Conservation (phyloP, 2,329 filamentous ascomycete species). For the Westerdykella aurantiaca region DNA sequence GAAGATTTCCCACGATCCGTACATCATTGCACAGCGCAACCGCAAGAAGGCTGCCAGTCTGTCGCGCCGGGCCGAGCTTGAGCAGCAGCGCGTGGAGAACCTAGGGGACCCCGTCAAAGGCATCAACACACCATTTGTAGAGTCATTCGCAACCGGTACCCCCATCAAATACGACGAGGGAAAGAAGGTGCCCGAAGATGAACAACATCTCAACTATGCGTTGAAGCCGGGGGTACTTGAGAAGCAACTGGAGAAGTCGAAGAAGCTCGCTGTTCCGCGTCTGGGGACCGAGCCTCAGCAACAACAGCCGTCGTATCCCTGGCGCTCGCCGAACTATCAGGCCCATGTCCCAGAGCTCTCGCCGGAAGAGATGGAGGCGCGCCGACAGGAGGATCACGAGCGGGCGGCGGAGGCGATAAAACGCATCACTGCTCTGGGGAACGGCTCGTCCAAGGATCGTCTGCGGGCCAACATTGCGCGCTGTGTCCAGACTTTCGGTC, state of each 20-base stretch:
- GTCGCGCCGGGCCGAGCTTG: constrained; percentile 64
- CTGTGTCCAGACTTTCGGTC: constrained; percentile 81
- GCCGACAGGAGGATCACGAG: constrained; percentile 45
- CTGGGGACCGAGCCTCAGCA: constrained; percentile 8
- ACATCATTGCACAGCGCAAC: constrained; percentile 71
- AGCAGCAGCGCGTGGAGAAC: constrained; percentile 56
- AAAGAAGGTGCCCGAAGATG: constrained; percentile 21
- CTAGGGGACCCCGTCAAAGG: constrained; percentile 77
- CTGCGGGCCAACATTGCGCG: constrained; percentile 77
- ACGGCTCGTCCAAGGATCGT: constrained; percentile 71
- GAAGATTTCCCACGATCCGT: constrained; percentile 70
- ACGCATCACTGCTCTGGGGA: constrained; percentile 71
- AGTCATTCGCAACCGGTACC: constrained; percentile 65
- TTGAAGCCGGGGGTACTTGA: constrained; percentile 63
- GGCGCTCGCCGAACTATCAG: constrained; percentile 4
- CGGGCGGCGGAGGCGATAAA: constrained; percentile 69
- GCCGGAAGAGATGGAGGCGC: constrained; percentile 18
- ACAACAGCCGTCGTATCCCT: constrained; percentile 7
- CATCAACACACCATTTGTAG: constrained; percentile 71
- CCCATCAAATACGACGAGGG: constrained; percentile 22
- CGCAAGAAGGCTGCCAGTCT: constrained; percentile 81
- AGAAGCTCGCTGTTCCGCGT: constrained; percentile 58
- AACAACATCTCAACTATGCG: constrained; percentile 65
- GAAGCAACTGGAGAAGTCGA: constrained; percentile 60
- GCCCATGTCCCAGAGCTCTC: constrained; percentile 5